Evolutionary conservation across 345 rosid species (phyloP), one percentile per base, ranked within the genome.

Genomic region (Corchorus olitorius): DNA sequence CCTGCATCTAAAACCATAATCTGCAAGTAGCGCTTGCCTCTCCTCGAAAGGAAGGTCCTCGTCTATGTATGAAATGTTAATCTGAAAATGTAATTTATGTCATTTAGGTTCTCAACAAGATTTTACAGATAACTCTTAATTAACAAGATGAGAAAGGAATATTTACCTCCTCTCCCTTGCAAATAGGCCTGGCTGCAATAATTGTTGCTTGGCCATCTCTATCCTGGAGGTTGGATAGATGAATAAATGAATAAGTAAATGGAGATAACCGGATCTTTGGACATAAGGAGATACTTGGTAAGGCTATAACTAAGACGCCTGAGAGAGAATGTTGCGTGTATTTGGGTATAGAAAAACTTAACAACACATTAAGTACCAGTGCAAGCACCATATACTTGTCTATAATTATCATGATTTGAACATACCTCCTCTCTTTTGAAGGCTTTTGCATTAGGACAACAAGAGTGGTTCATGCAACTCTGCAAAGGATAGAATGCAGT

Each of bases 401-500:
- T 39, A 64, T 22, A 41, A 11, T 59, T 65, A 63, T 27, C 33
- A 15, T 20, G 14, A 2, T 46, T 41, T 3, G 4, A 48, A 61
- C 69, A 60, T 88, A 87, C 98, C 94, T 90, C 91, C 33, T 95
- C 98, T 87, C 99, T 86, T 87, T 93, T 95, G 88, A 95, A 95
- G 63, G 99, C 99, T 82, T 86, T 90, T 65, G 98, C 93, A 77
- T 88, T 93, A 39, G 99, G 98, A 77, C 77, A 83, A 77, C 99
- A 95, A 0, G 99, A 93, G 81, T 95, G 98, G 83, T 95, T 95
- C 94, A 92, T 85, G 78, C 99, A 93, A 78, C 99, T 93, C 80
- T 93, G 96, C 75, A 95, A 67, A 63, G 99, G 94, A 87, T 86
- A 95, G 87, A 95, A 95, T 11, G 97, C 98, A n/a, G 92, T 87